These are phyloP conservation scores for Persicaria maculosa DNA, from an alignment of 148 eudicot species.

Conservation along the genomic window DNA sequence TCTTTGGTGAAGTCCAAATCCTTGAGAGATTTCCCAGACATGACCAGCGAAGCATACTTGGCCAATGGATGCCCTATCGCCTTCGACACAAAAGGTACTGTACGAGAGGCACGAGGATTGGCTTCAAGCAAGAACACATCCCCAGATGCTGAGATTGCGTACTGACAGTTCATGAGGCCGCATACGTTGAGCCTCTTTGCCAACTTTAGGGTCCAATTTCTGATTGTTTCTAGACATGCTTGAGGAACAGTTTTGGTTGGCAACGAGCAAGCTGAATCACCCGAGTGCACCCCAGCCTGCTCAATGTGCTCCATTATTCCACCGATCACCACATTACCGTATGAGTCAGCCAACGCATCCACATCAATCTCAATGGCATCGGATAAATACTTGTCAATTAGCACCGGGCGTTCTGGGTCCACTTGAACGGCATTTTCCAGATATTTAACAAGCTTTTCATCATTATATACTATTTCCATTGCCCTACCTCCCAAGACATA, in stretches of 20 bases:
- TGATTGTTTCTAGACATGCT: constrained; percentile 59
- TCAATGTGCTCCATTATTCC: constrained; percentile 99
- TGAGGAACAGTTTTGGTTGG: constrained; percentile 74
- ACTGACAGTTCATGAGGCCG: constrained; percentile 97
- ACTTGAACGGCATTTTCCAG: constrained; percentile 81
- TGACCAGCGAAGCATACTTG: constrained; percentile 86
- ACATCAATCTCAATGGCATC: constrained; percentile 92
- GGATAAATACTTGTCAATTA: constrained; percentile 69
- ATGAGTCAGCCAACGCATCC: constrained; percentile 72
- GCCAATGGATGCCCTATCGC: constrained; percentile 97
- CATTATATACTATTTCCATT: constrained; percentile 96
- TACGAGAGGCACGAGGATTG: constrained; percentile 95
- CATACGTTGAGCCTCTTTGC: constrained; percentile 80
- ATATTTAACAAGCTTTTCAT: constrained; percentile 69
- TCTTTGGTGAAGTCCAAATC: constrained; percentile 71
- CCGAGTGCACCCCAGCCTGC: constrained; percentile 98
- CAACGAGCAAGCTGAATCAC: constrained; percentile 89
- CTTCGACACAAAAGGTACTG: constrained; percentile 92
- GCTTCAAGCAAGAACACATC: constrained; percentile 92
- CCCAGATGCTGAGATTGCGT: constrained; percentile 79
- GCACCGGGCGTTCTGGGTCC: constrained; percentile 90
- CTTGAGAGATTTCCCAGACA: constrained; percentile 86
- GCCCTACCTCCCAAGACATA: constrained; percentile 96
- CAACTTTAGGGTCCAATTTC: constrained; percentile 84
- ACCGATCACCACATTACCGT: constrained; percentile 93